Conservation (phyloP, 805 yeast genomes). For the Myxozyma neglecta region DNA sequence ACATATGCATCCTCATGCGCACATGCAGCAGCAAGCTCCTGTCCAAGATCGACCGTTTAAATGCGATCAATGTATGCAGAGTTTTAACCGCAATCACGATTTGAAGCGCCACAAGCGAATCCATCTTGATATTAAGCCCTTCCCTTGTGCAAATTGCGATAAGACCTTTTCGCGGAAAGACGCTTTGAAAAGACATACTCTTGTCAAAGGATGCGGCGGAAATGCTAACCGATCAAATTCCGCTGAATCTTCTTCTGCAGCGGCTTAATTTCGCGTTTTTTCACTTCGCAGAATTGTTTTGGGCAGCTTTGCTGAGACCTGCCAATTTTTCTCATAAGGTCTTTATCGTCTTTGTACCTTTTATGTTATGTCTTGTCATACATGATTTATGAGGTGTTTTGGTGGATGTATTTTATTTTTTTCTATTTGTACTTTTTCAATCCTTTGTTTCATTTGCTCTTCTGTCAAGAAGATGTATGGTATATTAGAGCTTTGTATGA, state of each 20-base stretch:
- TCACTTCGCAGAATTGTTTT: background rate
- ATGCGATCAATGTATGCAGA: conserved; percentile 33
- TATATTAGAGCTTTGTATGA: too few species aligned
- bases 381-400: too few species aligned
- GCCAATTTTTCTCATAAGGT: background rate
- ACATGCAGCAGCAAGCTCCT: conserved; percentile 12
- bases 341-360: too few species aligned
- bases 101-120: conserved; percentile 32
- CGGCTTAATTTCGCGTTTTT: background rate
- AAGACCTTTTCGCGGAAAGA: conserved; percentile 34
- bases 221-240: background rate
- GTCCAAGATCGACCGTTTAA: conserved; percentile 28
- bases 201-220: conserved; percentile 30
- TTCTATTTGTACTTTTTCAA: too few species aligned
- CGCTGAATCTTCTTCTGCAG: conserved; percentile 11
- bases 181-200: conserved; percentile 33
- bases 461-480: too few species aligned
- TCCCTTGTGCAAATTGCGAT: conserved; percentile 33
- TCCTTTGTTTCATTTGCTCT: too few species aligned
- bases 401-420: too few species aligned
- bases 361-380: too few species aligned
- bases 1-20: conserved; percentile 8
- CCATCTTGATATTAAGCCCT: conserved; percentile 33
- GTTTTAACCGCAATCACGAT: conserved; percentile 33
- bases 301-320: background rate